Evolutionary conservation across 2,329 filamentous ascomycete genomes (phyloP).

Genomic region (Aspergillus floridensis): DNA sequence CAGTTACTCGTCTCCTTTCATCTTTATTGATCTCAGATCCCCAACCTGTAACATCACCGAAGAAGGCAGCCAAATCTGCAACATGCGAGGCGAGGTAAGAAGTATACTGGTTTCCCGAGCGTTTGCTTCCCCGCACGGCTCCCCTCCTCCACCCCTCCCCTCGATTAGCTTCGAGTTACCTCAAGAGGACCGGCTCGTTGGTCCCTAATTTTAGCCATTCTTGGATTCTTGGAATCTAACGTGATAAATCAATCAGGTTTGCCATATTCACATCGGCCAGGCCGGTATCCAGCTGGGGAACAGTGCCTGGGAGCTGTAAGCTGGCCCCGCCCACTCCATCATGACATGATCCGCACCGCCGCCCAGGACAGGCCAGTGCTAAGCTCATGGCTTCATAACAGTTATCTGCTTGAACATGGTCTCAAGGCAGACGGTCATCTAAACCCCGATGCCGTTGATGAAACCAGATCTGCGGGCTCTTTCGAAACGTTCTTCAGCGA

Average conservation of each 20-base stretch:
- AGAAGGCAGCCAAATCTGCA: slow-evolving; percentile 14
- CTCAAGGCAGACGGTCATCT: slow-evolving; percentile 59
- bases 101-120: slow-evolving; percentile 19
- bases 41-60: background rate
- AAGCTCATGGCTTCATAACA: slow-evolving; percentile 28
- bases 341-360: background rate
- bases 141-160: slow-evolving; percentile 19
- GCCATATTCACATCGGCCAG: slow-evolving; percentile 67
- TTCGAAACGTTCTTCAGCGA: slow-evolving; percentile 68
- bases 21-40: background rate
- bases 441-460: slow-evolving; percentile 54
- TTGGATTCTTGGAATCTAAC: slow-evolving; percentile 9
- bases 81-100: slow-evolving; percentile 40
- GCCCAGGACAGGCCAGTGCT: background rate
- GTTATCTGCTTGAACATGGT: slow-evolving; percentile 66
- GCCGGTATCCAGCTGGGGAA: slow-evolving; percentile 67
- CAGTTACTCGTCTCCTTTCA: background rate
- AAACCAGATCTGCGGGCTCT: slow-evolving; percentile 54
- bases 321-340: slow-evolving; percentile 30
- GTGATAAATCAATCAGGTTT: slow-evolving; percentile 48
- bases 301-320: slow-evolving; percentile 68
- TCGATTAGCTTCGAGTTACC: background rate
- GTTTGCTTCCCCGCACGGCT: slow-evolving; percentile 18
- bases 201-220: background rate
- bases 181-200: background rate